Evolutionary conservation across 805 yeast species (phyloP), one percentile per base, ranked within the genome.

Genomic region (Lachancea mirantina): DNA sequence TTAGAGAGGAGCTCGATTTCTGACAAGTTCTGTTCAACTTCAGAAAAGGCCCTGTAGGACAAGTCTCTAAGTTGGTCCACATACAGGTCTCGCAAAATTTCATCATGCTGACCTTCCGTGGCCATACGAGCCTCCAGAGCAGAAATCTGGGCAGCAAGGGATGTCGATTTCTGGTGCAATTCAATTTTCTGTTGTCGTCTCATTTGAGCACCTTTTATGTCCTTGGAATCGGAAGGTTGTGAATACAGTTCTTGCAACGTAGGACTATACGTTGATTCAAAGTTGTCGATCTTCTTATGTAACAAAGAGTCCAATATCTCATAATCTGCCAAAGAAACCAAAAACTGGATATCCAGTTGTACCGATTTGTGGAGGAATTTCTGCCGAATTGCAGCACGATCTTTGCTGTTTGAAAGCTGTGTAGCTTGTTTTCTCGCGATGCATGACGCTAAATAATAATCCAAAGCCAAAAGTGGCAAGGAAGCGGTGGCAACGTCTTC

Each of bases 111-210:
- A 23, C 47, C 58, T 8, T 53, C 59, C 14, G 61, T 56, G 15
- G 54, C 50, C 23, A 55, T 60, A 18, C 82, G 49, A 2, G 58
- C 35, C 8, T 53, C 45, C 4, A 85, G 46, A 40, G 69, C 66
- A 2, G 41, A 49, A 3, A 31, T 19, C 16, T 31, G 28, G 9
- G 34, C 23, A 6, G 58, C 63, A 32, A 83, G 57, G 23, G 66
- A 68, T 51, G 73, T 78, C 40, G 78, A 85, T 10, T 63, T 51
- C 48, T 73, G 78, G 55, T 65, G 81, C 44, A 72, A 72, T 11
- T 71, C 78, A 36, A 87, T 84, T 52, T 85, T 88, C 30, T 74
- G 78, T 14, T 78, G 76, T 45, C 96, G 67, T 45, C 50, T 73
- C 68, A 33, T 59, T 59, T 38, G 57, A 40, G 47, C 59, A 20